phyloP scores from a whole-genome alignment of 495 filamentous ascomycete species.

The Lentithecium fluviatile region DNA sequence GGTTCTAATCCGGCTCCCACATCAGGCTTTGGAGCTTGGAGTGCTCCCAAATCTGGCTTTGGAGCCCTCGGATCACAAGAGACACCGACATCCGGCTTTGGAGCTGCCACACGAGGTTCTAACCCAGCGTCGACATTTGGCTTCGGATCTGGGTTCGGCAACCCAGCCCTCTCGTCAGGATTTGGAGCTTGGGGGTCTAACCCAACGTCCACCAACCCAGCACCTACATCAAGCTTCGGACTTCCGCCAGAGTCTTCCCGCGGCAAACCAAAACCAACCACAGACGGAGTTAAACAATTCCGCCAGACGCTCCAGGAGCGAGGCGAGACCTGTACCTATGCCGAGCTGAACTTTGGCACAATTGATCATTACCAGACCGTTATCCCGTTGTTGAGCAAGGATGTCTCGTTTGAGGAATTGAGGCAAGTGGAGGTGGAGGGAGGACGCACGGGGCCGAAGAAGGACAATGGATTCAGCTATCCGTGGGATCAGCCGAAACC shows the following conservation, averaged over 20 bases:
- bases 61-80: not conserved
- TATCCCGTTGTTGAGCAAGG: not conserved
- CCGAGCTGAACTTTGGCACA: not conserved
- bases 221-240: not conserved
- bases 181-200: not conserved
- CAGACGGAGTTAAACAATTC: not conserved
- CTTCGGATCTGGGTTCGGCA: not conserved
- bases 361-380: conserved; percentile 8
- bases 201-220: too few relatives aligned
- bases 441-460: not conserved
- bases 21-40: not conserved
- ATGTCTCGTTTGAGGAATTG: conserved; percentile 13
- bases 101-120: too few relatives aligned
- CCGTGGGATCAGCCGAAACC: not conserved
- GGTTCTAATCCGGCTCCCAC: too few relatives aligned
- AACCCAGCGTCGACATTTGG: too few relatives aligned
- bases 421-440: not conserved
- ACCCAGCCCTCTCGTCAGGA: not conserved
- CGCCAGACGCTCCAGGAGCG: not conserved
- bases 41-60: not conserved
- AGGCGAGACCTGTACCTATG: not conserved
- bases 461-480: not conserved
- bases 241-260: not conserved
- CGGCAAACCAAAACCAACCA: not conserved
- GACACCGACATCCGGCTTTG: not conserved